These are phyloP conservation scores for Quercus glauca DNA, from an alignment of 306 rosid genomes.

Conservation along the genomic window DNA sequence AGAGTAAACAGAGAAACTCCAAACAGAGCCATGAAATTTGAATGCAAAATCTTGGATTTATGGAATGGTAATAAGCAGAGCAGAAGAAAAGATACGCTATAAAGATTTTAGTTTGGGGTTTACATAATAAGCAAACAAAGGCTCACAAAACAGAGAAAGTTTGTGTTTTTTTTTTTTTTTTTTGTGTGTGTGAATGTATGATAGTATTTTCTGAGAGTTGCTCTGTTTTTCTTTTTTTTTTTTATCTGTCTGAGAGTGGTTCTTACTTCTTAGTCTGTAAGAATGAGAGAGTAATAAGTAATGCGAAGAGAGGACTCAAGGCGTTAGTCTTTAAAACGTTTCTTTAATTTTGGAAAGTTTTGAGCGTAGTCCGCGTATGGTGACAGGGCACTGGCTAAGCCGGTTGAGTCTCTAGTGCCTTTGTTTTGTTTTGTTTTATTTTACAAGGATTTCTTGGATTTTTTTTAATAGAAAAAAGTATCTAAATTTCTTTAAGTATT, in stretches of 20 bases:
- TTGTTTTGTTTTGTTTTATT: too few species aligned
- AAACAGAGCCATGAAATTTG: constrained; percentile 36
- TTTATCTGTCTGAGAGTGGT: neutral
- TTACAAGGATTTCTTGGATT: too few species aligned
- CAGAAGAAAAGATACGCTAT: too few species aligned
- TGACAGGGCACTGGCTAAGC: constrained; percentile 14
- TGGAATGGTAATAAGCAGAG: neutral
- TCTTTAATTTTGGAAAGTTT: neutral
- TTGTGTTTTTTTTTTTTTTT: neutral
- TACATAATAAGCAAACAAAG: neutral
- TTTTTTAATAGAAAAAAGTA: too few species aligned
- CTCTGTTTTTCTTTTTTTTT: too few species aligned
- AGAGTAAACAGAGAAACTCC: constrained; percentile 30
- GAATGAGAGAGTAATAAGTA: neutral
- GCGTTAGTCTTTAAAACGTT: neutral
- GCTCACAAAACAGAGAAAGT: neutral
- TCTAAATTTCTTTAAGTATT: too few species aligned
- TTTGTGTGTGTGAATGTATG: too few species aligned
- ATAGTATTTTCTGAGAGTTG: too few species aligned
- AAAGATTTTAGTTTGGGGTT: neutral
- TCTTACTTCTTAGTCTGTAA: neutral
- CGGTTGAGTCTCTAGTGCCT: neutral
- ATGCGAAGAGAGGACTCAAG: neutral
- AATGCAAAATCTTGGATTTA: neutral
- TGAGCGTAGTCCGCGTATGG: neutral